These are phyloP conservation scores for Ceratobasidium papillatum DNA, from an alignment of 1,284 basidiomycete species.

Conservation along the genomic window DNA sequence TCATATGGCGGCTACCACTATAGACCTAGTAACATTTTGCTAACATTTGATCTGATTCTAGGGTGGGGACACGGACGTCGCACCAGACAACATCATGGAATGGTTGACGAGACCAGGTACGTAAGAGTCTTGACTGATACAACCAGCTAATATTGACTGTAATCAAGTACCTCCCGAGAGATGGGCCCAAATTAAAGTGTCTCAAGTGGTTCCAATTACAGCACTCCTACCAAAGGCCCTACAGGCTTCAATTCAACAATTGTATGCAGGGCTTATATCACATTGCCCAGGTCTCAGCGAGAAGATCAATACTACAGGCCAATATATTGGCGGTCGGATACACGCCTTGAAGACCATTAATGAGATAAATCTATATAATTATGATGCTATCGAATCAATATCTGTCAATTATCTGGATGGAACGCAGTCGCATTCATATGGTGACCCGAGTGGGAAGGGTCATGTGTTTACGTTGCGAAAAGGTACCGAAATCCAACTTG, in stretches of 20 bases:
- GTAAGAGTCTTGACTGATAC: not conserved
- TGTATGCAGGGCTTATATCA: not conserved
- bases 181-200: conserved; percentile 5
- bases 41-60: not conserved
- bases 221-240: not conserved
- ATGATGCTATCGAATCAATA: not conserved
- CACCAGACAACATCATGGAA: not conserved
- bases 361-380: not conserved
- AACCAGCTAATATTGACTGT: not conserved
- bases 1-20: not conserved
- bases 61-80: not conserved
- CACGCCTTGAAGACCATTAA: conserved; percentile 1
- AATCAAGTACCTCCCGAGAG: not conserved
- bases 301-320: too few relatives aligned
- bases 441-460: not conserved
- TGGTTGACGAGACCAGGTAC: conserved; percentile 1
- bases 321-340: not conserved
- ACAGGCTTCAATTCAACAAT: not conserved
- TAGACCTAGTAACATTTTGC: not conserved
- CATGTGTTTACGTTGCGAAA: not conserved
- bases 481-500: not conserved
- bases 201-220: not conserved
- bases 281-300: not conserved
- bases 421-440: not conserved
- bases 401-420: not conserved